Evolutionary conservation across 805 yeast species (phyloP).

Genomic region (Candida adriatica): DNA sequence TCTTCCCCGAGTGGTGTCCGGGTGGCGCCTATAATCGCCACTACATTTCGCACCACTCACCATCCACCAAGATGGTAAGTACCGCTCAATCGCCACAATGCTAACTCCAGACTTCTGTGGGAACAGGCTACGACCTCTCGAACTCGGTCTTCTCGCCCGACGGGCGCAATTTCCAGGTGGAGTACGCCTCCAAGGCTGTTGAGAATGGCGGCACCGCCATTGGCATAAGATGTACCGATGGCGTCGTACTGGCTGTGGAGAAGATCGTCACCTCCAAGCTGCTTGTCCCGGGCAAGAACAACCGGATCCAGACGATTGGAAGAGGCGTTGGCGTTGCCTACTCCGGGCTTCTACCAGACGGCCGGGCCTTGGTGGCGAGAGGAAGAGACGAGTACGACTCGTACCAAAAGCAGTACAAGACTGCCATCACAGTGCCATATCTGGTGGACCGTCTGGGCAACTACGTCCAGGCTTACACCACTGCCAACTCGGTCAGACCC

Average conservation of each 20-base stretch:
- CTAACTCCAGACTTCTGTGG: conserved; percentile 92
- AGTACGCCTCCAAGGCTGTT: conserved; percentile 95
- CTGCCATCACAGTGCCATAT: conserved; percentile 70
- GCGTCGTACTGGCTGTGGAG: conserved; percentile 96
- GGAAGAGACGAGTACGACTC: conserved; percentile 87
- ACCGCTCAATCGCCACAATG: too few species aligned
- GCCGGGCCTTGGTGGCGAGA: conserved; percentile 84
- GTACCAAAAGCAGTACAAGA: conserved; percentile 72
- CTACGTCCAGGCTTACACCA: conserved; percentile 90
- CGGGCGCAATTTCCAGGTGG: conserved; percentile 95
- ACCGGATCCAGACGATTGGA: conserved; percentile 88
- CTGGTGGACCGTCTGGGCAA: conserved; percentile 83
- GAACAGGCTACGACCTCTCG: conserved; percentile 98
- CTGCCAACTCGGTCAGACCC: conserved; percentile 96
- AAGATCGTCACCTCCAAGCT: conserved; percentile 82
- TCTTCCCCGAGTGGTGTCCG: too few species aligned
- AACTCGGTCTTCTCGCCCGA: conserved; percentile 88
- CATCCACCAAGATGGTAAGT: too few species aligned
- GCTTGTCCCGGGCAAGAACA: conserved; percentile 82
- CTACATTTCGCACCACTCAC: too few species aligned
- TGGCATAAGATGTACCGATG: conserved; percentile 89
- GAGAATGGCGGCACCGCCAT: conserved; percentile 95
- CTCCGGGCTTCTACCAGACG: conserved; percentile 95
- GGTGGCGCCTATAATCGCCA: too few species aligned
- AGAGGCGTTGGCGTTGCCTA: conserved; percentile 91